Evolutionary conservation across 768 basidiomycete genomes (phyloP), one percentile per base, ranked within the genome.

Genomic region (Sarcodon aspratus): DNA sequence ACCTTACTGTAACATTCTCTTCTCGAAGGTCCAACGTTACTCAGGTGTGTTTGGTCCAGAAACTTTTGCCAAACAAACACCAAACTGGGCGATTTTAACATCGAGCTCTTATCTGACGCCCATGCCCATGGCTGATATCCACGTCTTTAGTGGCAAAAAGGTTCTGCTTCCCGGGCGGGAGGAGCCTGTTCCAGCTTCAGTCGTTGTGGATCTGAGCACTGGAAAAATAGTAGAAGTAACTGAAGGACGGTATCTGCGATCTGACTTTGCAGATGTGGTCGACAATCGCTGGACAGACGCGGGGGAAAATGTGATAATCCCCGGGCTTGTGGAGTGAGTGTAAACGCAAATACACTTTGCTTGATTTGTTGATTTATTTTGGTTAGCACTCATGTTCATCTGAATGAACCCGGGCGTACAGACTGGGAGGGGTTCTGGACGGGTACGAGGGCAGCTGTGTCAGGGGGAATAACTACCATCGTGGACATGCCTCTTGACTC

Each of bases 401-500:
- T 95, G 48, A 95, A 95, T 64, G 89, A 94, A 58, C 93, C 92
- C 7, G 93, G 93, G 10, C 79, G 93, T 21, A 90, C 89, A 2
- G 80, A 85, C 50, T 96, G 93, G 93, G 93, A 96, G 60, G 93
- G 93, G 0, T 95, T 96, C 61, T 78, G 74, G 67, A 88, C 90
- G 0, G 93, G 91, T n/a, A 94, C 93, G 1, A 68, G 72, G 48
- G 95, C 95, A 15, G 95, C 95, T 1, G 79, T 82, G 1, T 85
- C 91, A 1, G 95, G 95, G 17, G 96, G 95, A 7, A 80, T 97
- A n/a, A 97, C 94, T 7, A 90, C 91, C 6, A 70, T 98, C 17
- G 83, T 97, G 33, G 96, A 98, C 66, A 99, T 98, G 95, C 96
- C 95, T 2, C 71, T 99, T 48, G 97, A 99, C 64, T 95, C 93